Base-by-base conservation (phyloP, 2,329 filamentous ascomycete genomes). In the Zymoseptoria pseudotritici region DNA sequence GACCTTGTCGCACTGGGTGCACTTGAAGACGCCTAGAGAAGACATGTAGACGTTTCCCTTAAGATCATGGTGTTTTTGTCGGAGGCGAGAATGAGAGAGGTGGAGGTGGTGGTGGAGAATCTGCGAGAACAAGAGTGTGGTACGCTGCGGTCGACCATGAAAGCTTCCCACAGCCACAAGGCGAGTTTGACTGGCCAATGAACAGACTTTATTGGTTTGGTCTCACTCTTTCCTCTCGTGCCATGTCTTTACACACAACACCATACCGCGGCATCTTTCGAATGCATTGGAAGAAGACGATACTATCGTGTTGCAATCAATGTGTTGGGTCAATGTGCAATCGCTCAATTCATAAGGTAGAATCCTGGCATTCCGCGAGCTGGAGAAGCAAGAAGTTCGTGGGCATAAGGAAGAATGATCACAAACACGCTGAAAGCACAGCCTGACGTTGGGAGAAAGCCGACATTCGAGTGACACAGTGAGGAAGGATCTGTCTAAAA, bases 1-100 rank as follows among this genome's bases (percentile, higher is more conserved):
- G 29, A 60, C 57, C 56, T 63, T 63, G 56, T 59, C 55, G 55
- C 63, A 65, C 7, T 61, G 54, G 9, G 52, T 31, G 57, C 63
- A 64, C 50, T 58, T 54, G 60, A 59, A 61, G 57, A 63, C 63
- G 50, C 49, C 46, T 6, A 36, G 56, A 29, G 52, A 24, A 53
- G 22, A 52, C 36, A 46, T 46, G 13, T 46, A 46, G 36, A 46
- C 17, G 36, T 46, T n/a, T 46, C 13, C 36, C 36, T 46, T n/a
- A n/a, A 17, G 36, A 46, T 46, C 36, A 46, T 46, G 26, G 26
- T 29, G 36, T n/a, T n/a, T 13, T n/a, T 46, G 36, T 46, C 13
- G 36, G 36, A n/a, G 13, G 13, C 36, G 17, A 7, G 17, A 17
- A 46, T 46, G 17, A 29, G 26, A 29, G 26, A 29, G 26, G 13